phyloP scores from a whole-genome alignment of 2,329 filamentous ascomycete species.

The Ophiognomonia clavigignenti-juglandacearum region DNA sequence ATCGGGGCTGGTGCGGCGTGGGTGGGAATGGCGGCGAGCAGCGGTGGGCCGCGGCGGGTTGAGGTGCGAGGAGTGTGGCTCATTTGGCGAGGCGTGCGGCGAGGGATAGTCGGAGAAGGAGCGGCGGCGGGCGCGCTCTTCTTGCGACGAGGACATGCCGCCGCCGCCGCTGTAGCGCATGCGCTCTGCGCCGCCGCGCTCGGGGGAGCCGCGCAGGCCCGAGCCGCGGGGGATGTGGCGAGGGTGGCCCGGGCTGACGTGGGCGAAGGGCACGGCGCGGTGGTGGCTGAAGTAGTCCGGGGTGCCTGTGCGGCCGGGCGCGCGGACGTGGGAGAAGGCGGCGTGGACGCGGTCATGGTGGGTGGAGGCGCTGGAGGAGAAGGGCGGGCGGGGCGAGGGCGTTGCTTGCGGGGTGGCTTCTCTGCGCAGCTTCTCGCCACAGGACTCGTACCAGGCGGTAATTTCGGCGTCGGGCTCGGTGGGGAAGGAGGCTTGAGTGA shows the following conservation, averaged over 20 bases:
- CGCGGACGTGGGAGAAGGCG: slow-evolving; percentile 14
- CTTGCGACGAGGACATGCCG: slow-evolving; percentile 34
- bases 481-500: slow-evolving; percentile 64
- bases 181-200: slow-evolving; percentile 22
- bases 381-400: slow-evolving; percentile 21
- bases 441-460: slow-evolving; percentile 77
- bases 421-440: slow-evolving; percentile 63
- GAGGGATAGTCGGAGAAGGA: slow-evolving; percentile 48
- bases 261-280: slow-evolving; percentile 32
- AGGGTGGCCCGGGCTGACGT: slow-evolving; percentile 33
- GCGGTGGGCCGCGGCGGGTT: slow-evolving; percentile 28
- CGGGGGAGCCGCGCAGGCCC: slow-evolving; percentile 12
- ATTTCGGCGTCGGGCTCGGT: slow-evolving; percentile 70
- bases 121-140: slow-evolving; percentile 38
- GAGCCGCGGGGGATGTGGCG: slow-evolving; percentile 23
- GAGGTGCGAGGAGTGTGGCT: slow-evolving; percentile 28
- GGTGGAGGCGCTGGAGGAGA: slow-evolving; percentile 2
- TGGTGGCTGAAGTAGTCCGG: slow-evolving; percentile 34
- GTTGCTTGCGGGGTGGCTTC: slow-evolving; percentile 44
- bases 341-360: slow-evolving; percentile 14
- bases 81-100: slow-evolving; percentile 31
- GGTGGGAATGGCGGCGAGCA: slow-evolving; percentile 45
- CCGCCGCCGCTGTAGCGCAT: slow-evolving; percentile 29
- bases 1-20: slow-evolving; percentile 36
- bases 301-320: slow-evolving; percentile 13